These are phyloP conservation scores for Chenopodium album DNA, from an alignment of 148 eudicot species.

Conservation along the genomic window DNA sequence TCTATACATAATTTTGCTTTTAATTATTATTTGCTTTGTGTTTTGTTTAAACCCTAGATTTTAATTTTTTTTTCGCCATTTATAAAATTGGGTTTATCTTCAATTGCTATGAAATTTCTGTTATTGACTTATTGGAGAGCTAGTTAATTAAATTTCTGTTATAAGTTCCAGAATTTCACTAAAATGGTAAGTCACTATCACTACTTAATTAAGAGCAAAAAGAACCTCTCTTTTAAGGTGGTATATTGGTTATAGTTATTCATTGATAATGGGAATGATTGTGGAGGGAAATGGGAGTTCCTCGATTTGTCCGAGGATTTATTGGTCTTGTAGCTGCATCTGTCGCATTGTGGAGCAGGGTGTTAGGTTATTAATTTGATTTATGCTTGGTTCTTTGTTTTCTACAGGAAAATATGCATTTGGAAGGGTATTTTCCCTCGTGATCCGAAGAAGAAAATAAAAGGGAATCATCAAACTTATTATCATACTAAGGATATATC, in stretches of 20 bases:
- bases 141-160: background rate
- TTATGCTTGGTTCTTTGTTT: too few relatives aligned
- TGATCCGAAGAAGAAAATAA: slow-evolving; percentile 94
- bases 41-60: too few relatives aligned
- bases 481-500: slow-evolving; percentile 85
- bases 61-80: background rate
- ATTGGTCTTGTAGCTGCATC: background rate
- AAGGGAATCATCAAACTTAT: slow-evolving; percentile 92
- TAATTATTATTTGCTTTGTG: background rate
- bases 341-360: background rate
- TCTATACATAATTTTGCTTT: background rate
- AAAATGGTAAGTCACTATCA: too few relatives aligned
- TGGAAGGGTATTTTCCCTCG: slow-evolving; percentile 87
- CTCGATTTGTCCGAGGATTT: background rate
- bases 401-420: slow-evolving; percentile 77
- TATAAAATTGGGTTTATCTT: background rate
- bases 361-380: background rate
- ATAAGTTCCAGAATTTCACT: background rate
- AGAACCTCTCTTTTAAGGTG: background rate
- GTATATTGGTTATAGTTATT: background rate
- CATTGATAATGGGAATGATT: background rate
- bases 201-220: too few relatives aligned
- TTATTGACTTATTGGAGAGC: background rate
- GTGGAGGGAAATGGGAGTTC: background rate
- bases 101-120: background rate